Evolutionary conservation across 805 yeast genomes (phyloP).

Genomic region (Kuraishia capsulata): DNA sequence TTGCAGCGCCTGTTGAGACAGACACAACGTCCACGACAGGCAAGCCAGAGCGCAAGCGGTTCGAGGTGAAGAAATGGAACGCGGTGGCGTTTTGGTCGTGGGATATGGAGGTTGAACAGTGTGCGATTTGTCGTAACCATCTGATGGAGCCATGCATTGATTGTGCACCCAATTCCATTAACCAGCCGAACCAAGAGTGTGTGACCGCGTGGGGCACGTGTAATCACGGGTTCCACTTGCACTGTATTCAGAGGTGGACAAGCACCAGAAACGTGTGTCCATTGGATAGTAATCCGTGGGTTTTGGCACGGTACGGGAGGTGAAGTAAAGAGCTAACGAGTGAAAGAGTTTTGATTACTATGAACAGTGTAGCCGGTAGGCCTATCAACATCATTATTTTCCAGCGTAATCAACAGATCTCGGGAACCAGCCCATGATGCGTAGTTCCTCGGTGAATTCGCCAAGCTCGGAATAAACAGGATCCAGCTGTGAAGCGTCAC

Average conservation of each 20-base stretch:
- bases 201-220: constrained; percentile 96
- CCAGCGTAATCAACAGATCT: too few relatives aligned
- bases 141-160: constrained; percentile 98
- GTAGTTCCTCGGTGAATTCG: constrained; percentile 36
- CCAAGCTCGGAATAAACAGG: constrained; percentile 33
- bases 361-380: not conserved
- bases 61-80: constrained; percentile 96
- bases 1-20: constrained; percentile 3
- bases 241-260: constrained; percentile 93
- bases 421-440: constrained; percentile 42
- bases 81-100: constrained; percentile 99
- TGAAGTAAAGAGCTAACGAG: not conserved
- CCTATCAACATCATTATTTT: not conserved
- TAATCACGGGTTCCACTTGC: constrained; percentile 97
- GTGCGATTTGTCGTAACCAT: constrained; percentile 97
- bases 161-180: constrained; percentile 79
- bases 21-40: constrained; percentile 27
- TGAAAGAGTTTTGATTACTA: not conserved
- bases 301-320: constrained; percentile 8
- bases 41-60: too few relatives aligned
- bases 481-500: constrained; percentile 17
- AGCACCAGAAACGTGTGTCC: constrained; percentile 96
- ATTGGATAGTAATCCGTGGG: constrained; percentile 89
- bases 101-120: constrained; percentile 92
- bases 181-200: constrained; percentile 61